Percentiles rank a stretch among this genome's conserved stretches.
phyloP scores from a whole-genome alignment of 768 basidiomycete genomes.

The Lentinus brumalis region DNA sequence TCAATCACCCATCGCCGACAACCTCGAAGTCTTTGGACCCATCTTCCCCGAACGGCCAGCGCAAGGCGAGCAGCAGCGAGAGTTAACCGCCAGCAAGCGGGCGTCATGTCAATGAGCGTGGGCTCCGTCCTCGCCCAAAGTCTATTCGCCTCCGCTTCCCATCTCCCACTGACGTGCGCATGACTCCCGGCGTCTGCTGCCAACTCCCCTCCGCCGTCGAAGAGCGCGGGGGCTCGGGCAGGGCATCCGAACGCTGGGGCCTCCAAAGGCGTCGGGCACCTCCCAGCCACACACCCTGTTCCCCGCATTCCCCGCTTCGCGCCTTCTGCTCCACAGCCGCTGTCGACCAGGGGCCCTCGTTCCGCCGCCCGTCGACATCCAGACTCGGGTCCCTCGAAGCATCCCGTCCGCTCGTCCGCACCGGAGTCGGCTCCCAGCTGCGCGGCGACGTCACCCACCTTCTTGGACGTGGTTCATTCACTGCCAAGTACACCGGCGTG shows the following conservation, averaged over 20 bases:
- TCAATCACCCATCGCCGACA: too few relatives aligned
- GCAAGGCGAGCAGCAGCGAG: too few relatives aligned
- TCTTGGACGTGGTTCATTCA: background rate
- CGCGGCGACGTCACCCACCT: background rate
- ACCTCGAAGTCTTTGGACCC: too few relatives aligned
- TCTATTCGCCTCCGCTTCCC: background rate
- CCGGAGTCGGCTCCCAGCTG: background rate
- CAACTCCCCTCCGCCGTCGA: too few relatives aligned
- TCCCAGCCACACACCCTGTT: background rate
- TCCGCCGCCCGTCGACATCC: background rate
- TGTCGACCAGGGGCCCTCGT: background rate
- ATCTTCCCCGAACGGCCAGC: too few relatives aligned
- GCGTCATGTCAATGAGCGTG: background rate
- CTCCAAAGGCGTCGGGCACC: background rate
- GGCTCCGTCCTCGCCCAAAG: background rate
- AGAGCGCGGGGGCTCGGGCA: conserved; percentile 3
- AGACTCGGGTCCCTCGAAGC: background rate
- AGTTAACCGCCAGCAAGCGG: too few relatives aligned
- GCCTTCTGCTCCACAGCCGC: background rate
- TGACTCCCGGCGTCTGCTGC: background rate
- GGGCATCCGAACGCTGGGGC: conserved; percentile 2
- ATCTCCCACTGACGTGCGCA: background rate
- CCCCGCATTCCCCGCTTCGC: conserved; percentile 1
- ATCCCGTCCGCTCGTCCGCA: background rate
- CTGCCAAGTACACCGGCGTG: background rate